Base-by-base conservation (phyloP, 768 basidiomycete species). In the Suillus ampliporus region DNA sequence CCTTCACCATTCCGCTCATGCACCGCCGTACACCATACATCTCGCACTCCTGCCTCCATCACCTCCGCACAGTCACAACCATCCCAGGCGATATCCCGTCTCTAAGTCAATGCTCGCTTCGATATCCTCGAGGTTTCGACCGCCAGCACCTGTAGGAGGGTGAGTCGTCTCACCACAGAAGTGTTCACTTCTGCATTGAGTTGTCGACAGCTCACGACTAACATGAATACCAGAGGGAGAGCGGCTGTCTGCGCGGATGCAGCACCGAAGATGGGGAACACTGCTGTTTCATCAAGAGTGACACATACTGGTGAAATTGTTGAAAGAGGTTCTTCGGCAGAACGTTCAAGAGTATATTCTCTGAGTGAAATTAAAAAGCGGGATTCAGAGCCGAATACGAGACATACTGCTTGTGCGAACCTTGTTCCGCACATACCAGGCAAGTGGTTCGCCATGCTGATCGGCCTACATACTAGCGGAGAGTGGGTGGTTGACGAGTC, bases 181-280 rank as follows among this genome's bases (percentile, higher is more conserved):
- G 89, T 97, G 79, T 99, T 99, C 67, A 98, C 95, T 70, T 95
- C 89, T 64, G 97, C 91, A 73, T 99, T 97, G 47, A 96, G 82
- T 11, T 77, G 69, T 98, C 97, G 43, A 97, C 80, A 9, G 90
- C 97, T 98, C 57, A 97, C 90, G 35, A 80, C 73, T 44, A 99
- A 75, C 66, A 98, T 96, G 77, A 95, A 93, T 44, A 91, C 79
- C 9, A 98, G 83, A 0, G 97, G 97, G 6, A 98, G 77, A 68
- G 92, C 90, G 8, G 94, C 87, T 63, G 94, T 86, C 50, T 90
- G 84, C 2, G 94, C 90, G 3, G 90, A 84, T 2, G 93, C 86
- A 0, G 95, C 93, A 57, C 94, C 96, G 72, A 98, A 98, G 38
- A 97, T 78, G 60, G 95, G 85, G 73, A 98, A 96, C 10, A 96